Percentiles rank a stretch among this genome's conserved stretches.
Conservation (phyloP, 1,284 basidiomycete genomes). For the Rhizoctonia solani region DNA sequence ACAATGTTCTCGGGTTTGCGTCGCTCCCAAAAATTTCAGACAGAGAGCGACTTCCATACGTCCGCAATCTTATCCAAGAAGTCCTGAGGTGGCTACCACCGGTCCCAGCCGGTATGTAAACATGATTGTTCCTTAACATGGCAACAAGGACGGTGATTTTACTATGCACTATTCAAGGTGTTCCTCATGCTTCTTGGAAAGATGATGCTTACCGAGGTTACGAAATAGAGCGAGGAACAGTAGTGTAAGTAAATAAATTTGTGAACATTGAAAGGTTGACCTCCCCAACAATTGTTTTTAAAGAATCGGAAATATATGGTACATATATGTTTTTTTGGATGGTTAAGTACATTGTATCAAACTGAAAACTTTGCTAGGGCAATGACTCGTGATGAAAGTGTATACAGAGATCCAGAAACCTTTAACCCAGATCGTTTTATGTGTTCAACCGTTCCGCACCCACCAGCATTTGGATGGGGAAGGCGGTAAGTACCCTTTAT, state of each 20-base stretch:
- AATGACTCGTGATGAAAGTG: not conserved
- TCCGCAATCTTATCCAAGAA: slow-evolving; percentile 37
- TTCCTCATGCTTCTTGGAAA: not conserved
- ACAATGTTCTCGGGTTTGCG: slow-evolving; percentile 45
- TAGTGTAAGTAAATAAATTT: not conserved
- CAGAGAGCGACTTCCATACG: slow-evolving; percentile 47
- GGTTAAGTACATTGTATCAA: not conserved
- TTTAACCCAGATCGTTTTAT: slow-evolving; percentile 26
- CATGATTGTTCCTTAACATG: too few relatives aligned
- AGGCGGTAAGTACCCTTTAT: slow-evolving; percentile 8
- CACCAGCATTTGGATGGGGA: slow-evolving; percentile 30
- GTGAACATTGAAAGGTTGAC: not conserved
- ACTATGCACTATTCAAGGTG: not conserved
- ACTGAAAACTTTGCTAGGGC: not conserved
- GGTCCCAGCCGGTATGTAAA: slow-evolving; percentile 12
- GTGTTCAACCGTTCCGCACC: not conserved
- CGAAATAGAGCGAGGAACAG: not conserved
- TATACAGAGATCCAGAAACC: slow-evolving; percentile 4
- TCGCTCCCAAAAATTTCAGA: slow-evolving; percentile 47
- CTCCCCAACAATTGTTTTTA: not conserved
- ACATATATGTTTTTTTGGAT: slow-evolving; percentile 4
- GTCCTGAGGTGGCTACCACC: slow-evolving; percentile 13
- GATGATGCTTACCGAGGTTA: not conserved
- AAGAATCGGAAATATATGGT: slow-evolving; percentile 32
- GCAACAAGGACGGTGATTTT: not conserved